phyloP scores from a whole-genome alignment of 2,329 filamentous ascomycete species.

The Exophiala calicioides region DNA sequence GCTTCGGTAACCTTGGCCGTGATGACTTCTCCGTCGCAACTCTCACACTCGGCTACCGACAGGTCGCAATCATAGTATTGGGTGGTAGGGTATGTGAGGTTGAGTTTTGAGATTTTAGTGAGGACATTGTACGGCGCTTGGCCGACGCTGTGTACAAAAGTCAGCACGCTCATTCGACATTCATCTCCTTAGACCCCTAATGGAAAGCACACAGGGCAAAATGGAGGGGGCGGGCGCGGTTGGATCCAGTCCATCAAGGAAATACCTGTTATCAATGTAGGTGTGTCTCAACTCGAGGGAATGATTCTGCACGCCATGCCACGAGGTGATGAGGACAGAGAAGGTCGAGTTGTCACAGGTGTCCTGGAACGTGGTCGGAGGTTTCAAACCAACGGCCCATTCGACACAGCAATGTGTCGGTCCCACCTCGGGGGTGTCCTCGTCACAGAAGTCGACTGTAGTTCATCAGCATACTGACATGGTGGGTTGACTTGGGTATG shows the following conservation, averaged over 20 bases:
- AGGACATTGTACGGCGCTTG: conserved; percentile 27
- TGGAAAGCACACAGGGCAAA: too few species aligned
- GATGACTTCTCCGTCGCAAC: conserved; percentile 19
- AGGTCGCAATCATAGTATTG: conserved; percentile 26
- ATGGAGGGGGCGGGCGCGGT: too few species aligned
- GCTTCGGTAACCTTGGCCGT: conserved; percentile 20
- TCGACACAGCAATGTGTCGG: conserved; percentile 25
- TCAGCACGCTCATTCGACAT: too few species aligned
- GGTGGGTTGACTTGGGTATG: neutral
- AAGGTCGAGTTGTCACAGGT: conserved; percentile 26
- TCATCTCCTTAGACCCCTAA: too few species aligned
- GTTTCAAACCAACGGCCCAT: conserved; percentile 26
- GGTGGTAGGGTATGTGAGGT: conserved; percentile 21
- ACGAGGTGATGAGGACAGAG: conserved; percentile 23
- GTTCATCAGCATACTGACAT: conserved; percentile 1
- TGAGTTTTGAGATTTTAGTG: conserved; percentile 26
- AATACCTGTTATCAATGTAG: conserved; percentile 28
- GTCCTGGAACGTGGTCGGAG: conserved; percentile 11
- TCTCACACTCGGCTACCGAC: conserved; percentile 20
- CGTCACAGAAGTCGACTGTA: conserved; percentile 29
- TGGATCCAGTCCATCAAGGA: too few species aligned
- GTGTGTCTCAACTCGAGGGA: conserved; percentile 24
- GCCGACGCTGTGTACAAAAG: conserved; percentile 23
- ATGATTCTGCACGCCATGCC: conserved; percentile 24
- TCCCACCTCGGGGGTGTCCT: conserved; percentile 25